Evolutionary conservation across 805 yeast genomes (phyloP), one percentile per base, ranked within the genome.

Genomic region (Metschnikowia orientalis): DNA sequence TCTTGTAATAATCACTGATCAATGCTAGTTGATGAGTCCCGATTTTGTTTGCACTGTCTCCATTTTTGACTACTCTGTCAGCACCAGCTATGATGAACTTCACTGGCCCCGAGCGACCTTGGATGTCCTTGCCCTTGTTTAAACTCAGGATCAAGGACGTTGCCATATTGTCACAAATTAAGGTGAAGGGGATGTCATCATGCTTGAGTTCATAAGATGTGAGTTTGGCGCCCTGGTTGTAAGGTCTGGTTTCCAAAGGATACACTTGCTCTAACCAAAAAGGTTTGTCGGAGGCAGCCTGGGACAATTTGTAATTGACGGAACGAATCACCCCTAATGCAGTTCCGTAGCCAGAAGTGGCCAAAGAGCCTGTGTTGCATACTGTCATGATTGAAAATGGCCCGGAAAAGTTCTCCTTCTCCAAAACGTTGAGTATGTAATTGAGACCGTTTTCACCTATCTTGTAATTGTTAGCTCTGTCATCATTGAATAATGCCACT

Each of bases 291-390:
- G 54, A 37, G 11, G 23, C 38, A 7, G 38, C 38, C 29, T 54
- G 40, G 1, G 75, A 56, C 40, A 65, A 67, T 59, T 33, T 54
- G 51, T 71, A 71, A 73, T 41, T 48, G 2, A 84, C 65, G 0
- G 95, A 77, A 45, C 97, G 75, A 23, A 90, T 77, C 15, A 92
- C 85, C 9, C 98, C 97, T 18, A 90, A 68, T 0, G 97, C 97
- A 4, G 98, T 90, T 18, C 98, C 98, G 54, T 88, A 90, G 2
- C 97, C 97, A 4, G 97, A 86, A 1, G 98, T 90, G 1, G 98
- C 98, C 38, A 90, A 67, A 0, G 97, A 86, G 0, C 98, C 98
- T 1, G 98, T 90, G 60, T 90, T 90, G 60, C 98, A 90, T 36
- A 92, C 85, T 1, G 97, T 90, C 53, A 92, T 61, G 3, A 87